A percentile compares a stretch with the other conserved stretches of the same genome.
Evolutionary conservation across 225 moss, liverwort and hornwort species (phyloP).

Genomic region (Straminergon stramineum): DNA sequence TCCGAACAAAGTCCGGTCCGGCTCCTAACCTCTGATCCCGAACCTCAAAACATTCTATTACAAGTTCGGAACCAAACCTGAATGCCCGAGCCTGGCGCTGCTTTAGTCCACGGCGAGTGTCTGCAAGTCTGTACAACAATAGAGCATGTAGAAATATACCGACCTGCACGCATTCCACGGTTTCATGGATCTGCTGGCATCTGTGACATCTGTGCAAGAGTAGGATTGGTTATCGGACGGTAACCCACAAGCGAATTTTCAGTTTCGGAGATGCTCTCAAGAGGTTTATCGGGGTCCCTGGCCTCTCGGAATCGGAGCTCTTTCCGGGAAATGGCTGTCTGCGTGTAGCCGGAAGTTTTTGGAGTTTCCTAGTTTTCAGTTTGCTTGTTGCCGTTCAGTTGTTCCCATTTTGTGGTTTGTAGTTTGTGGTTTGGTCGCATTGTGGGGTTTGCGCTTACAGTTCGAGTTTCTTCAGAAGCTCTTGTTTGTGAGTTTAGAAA

Average conservation of each 20-base stretch:
- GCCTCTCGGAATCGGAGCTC: neutral
- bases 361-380: neutral
- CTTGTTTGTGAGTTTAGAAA: neutral
- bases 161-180: neutral
- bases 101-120: neutral
- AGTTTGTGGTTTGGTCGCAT: neutral
- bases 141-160: conserved; percentile 3
- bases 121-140: neutral
- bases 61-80: neutral
- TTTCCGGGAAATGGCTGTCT: neutral
- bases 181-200: neutral
- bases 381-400: neutral
- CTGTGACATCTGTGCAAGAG: neutral
- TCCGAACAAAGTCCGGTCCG: neutral
- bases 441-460: neutral
- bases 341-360: neutral
- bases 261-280: neutral
- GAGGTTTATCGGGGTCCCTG: neutral
- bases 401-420: neutral
- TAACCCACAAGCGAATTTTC: neutral
- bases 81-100: neutral
- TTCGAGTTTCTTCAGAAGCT: neutral
- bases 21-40: too few species aligned
- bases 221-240: neutral
- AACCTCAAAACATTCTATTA: neutral